Evolutionary conservation across 2,329 filamentous ascomycete genomes (phyloP), one percentile per base, ranked within the genome.

Genomic region (Grosmannia huntii): DNA sequence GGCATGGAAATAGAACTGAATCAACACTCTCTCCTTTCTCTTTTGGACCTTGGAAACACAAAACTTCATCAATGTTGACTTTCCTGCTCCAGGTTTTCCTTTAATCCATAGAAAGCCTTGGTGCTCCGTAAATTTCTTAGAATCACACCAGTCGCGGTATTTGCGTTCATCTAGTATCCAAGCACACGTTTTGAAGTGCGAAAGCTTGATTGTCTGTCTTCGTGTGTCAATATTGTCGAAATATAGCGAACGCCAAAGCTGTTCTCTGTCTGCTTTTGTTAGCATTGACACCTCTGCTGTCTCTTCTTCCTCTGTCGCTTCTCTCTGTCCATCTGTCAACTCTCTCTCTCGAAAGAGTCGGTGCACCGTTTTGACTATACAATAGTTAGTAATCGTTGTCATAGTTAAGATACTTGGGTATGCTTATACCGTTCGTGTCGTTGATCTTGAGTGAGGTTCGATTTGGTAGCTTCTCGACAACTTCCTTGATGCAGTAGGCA

Each of bases 1-100:
- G 0, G 75, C 75, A 57, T 77, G 74, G 68, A 79, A 79, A 67
- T 78, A 79, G 63, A 77, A 79, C 0, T 65, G 67, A 6, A 68
- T 60, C 6, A 65, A 57, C 9, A 62, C 57, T 19, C 36, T 49
- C 57, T 31, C 14, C 46, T 19, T 50, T 44, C n/a, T 19, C 12
- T 6, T 25, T 59, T 60, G 64, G 11, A 59, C 41, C 0, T 63
- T 55, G 23, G 59, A 59, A 7, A 66, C 64, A 25, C 63, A 60
- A 36, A 69, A 70, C 54, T 73, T 76, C 70, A 75, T 75, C 31
- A 77, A 58, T 0, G 72, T 76, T 12, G 72, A 75, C 59, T 75
- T 75, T 3, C 73, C 73, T 1, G 67, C 65, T 12, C 71, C 72
- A 12, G 73, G 71, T 16, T 74, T 72, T 1, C 73, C 73, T 55